Conservation (phyloP, 1,139 yeast species). For the Yamadazyma dushanensis region DNA sequence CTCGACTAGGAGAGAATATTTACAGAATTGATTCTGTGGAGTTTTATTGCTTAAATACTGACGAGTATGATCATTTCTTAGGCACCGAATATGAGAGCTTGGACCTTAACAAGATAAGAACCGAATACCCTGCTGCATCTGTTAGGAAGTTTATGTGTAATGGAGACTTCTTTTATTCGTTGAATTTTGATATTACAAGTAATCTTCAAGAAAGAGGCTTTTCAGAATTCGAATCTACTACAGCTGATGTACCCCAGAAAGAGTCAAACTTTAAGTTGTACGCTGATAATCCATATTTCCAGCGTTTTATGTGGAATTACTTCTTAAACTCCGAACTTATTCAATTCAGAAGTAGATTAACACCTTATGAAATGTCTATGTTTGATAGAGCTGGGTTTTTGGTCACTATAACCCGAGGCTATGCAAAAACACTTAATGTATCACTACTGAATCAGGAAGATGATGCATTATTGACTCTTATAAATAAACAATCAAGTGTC, state of each 20-base stretch:
- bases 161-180: constrained; percentile 68
- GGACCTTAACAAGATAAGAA: constrained; percentile 11
- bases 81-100: neutral
- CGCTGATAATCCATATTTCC: constrained; percentile 50
- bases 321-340: constrained; percentile 58
- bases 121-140: constrained; percentile 60
- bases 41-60: constrained; percentile 61
- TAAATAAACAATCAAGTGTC: constrained; percentile 65
- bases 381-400: constrained; percentile 62
- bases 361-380: constrained; percentile 44
- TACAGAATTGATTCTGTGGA: constrained; percentile 56
- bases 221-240: neutral
- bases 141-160: constrained; percentile 55
- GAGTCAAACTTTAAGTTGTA: constrained; percentile 25
- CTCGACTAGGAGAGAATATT: constrained; percentile 54
- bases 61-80: constrained; percentile 46
- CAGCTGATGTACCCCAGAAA: neutral
- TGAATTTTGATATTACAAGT: constrained; percentile 64
- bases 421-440: constrained; percentile 59
- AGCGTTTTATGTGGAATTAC: constrained; percentile 65
- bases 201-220: constrained; percentile 57
- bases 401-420: constrained; percentile 64
- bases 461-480: constrained; percentile 56
- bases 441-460: constrained; percentile 25
- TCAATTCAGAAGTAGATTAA: constrained; percentile 57